These are phyloP conservation scores for Sporothrix pseudoabietina DNA, from an alignment of 2,329 filamentous ascomycete genomes.

Conservation along the genomic window DNA sequence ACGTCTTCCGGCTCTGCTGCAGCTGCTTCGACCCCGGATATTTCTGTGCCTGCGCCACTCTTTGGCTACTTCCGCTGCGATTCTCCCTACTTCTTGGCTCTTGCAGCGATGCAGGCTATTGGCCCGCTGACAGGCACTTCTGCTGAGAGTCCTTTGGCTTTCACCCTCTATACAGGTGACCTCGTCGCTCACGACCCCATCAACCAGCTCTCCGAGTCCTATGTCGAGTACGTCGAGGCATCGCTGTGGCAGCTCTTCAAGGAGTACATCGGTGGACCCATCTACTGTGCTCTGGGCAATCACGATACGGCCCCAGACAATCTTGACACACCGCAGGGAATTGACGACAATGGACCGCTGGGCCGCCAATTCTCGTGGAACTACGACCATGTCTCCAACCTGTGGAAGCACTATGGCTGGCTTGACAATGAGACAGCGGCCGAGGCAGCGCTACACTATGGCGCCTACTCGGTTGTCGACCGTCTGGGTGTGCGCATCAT, in stretches of 20 bases:
- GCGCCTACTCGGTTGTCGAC: conserved; percentile 53
- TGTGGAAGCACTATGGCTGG: conserved; percentile 56
- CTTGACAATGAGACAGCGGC: conserved; percentile 45
- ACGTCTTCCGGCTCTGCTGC: conserved; percentile 19
- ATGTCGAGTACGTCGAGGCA: conserved; percentile 56
- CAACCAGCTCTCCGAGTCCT: conserved; percentile 53
- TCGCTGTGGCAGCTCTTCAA: conserved; percentile 59
- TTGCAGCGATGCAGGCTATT: conserved; percentile 59
- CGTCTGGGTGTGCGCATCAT: conserved; percentile 57
- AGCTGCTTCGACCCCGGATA: conserved; percentile 42
- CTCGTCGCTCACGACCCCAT: conserved; percentile 59
- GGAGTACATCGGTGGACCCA: conserved; percentile 56
- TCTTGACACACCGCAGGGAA: conserved; percentile 53
- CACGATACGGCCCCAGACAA: conserved; percentile 60
- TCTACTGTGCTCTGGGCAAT: conserved; percentile 60
- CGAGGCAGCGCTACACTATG: conserved; percentile 50
- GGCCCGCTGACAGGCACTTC: conserved; percentile 59
- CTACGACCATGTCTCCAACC: conserved; percentile 51
- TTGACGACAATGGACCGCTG: conserved; percentile 46
- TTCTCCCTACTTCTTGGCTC: conserved; percentile 59
- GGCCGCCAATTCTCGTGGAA: conserved; percentile 59
- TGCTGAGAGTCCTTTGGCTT: conserved; percentile 49
- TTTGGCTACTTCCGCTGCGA: conserved; percentile 61
- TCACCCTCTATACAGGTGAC: conserved; percentile 63
- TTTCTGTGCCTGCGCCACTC: conserved; percentile 53